Conservation (phyloP, 148 eudicot species). For the Persicaria maculosa region DNA sequence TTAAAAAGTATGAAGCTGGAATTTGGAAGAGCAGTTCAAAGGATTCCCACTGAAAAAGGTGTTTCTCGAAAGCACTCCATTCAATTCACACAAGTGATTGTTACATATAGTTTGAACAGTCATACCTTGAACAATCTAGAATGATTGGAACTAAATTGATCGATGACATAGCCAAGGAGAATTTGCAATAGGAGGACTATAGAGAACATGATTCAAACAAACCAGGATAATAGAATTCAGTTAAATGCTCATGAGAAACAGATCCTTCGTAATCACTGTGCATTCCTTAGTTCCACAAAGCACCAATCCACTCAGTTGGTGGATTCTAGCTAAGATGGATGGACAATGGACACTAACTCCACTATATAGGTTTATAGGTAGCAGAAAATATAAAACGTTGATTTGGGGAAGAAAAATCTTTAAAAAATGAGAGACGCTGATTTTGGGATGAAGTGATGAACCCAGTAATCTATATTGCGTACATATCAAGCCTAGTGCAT, state of each 20-base stretch:
- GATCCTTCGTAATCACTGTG: not conserved
- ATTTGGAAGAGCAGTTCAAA: not conserved
- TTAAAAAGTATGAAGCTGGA: not conserved
- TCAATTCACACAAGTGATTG: not conserved
- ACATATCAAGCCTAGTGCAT: not conserved
- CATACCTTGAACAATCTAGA: too few relatives aligned
- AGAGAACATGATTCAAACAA: not conserved
- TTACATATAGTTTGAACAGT: too few relatives aligned
- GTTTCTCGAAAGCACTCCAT: not conserved
- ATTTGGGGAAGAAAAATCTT: not conserved
- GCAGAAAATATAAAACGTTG: not conserved
- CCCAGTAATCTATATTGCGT: not conserved
- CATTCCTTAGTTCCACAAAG: not conserved
- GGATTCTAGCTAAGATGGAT: slow-evolving; percentile 7
- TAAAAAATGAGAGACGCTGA: not conserved
- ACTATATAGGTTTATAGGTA: not conserved
- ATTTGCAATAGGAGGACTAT: too few relatives aligned
- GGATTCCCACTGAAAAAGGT: not conserved
- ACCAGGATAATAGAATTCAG: not conserved
- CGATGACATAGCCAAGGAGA: too few relatives aligned
- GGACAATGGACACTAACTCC: slow-evolving; percentile 1
- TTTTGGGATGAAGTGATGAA: not conserved
- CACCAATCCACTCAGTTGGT: not conserved
- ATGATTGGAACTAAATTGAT: too few relatives aligned
- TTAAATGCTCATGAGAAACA: not conserved